phyloP scores from a whole-genome alignment of 805 yeast species.

The Hagleromyces aurorensis region DNA sequence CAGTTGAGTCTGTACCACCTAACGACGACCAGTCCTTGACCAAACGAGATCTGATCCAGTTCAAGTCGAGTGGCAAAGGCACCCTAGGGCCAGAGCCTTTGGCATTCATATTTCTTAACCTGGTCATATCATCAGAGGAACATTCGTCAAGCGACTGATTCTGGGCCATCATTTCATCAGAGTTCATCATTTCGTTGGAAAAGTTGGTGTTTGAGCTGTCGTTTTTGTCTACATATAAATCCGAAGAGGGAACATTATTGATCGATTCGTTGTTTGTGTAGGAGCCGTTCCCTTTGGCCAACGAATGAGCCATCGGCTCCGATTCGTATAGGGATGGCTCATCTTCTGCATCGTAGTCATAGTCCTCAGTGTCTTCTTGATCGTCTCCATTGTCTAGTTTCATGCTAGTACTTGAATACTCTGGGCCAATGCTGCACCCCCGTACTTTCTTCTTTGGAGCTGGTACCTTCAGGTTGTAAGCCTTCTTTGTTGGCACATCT shows the following conservation, averaged over 20 bases:
- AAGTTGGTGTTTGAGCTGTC: background rate
- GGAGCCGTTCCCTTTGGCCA: conserved; percentile 5
- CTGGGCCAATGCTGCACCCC: conserved; percentile 4
- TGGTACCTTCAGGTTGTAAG: conserved; percentile 5
- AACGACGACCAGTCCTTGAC: conserved; percentile 69
- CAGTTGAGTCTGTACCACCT: conserved; percentile 84
- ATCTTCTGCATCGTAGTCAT: conserved; percentile 15
- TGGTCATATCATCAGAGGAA: conserved; percentile 4
- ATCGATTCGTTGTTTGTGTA: background rate
- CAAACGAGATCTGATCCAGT: conserved; percentile 64
- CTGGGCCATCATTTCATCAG: conserved; percentile 2
- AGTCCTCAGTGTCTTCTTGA: conserved; percentile 1
- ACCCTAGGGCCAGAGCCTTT: conserved; percentile 4
- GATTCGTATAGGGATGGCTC: no score
- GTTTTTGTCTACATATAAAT: background rate
- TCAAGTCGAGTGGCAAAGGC: conserved; percentile 52
- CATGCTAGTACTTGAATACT: no score
- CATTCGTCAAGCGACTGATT: background rate
- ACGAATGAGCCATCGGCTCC: conserved; percentile 17
- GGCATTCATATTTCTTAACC: conserved; percentile 1
- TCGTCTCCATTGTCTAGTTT: no score
- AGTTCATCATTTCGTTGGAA: conserved; percentile 5
- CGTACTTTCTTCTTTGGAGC: conserved; percentile 8
- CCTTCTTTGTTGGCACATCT: conserved; percentile 2
- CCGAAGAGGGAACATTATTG: no score